Evolutionary conservation across 768 basidiomycete genomes (phyloP), one percentile per base, ranked within the genome.

Genomic region (Psilocybe cyanescens): DNA sequence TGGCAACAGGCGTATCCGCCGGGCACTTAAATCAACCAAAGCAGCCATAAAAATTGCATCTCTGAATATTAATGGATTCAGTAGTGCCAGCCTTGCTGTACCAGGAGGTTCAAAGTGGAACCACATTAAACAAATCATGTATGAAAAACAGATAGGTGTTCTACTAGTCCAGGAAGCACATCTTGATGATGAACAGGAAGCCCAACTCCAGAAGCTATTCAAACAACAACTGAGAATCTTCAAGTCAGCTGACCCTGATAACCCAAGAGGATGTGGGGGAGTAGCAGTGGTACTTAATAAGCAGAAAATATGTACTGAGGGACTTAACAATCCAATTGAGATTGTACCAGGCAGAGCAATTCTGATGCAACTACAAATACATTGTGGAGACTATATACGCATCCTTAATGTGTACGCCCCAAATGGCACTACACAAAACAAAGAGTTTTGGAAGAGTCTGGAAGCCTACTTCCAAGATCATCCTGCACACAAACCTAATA

Each of bases 341-440:
- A 59, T 78, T 16, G 56, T 75, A 2, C 73, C 68, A 6, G 75
- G 75, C 4, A 61, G 75, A 58, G 77, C 72, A 4, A 14, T 69
- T 3, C 11, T 65, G 0, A 28, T 67, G 0, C 48, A 31, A 46
- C 54, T 64, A 0, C 30, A 57, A 24, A 66, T 67, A 68, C 63
- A 72, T 14, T 33, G 63, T 1, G 58, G 62, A 0, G 14, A 53
- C 11, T 57, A n/a, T 28, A 19, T 79, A 1, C 64, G 57, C 0
- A 57, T 79, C 0, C 64, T 79, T 0, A 71, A 61, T 6, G 56
- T 80, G 1, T 80, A 81, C 46, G 74, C 77, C 3, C 79, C 77
- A 1, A 78, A 79, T 54, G 29, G 41, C 4, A 24, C 14, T 1
- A 11, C 9, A 28, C 47, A 61, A 29, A 65, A 61, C 37, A 33